Percentiles rank a stretch among this genome's conserved stretches.
Conservation (phyloP, 2,329 filamentous ascomycete species). For the Colletotrichum sp. region DNA sequence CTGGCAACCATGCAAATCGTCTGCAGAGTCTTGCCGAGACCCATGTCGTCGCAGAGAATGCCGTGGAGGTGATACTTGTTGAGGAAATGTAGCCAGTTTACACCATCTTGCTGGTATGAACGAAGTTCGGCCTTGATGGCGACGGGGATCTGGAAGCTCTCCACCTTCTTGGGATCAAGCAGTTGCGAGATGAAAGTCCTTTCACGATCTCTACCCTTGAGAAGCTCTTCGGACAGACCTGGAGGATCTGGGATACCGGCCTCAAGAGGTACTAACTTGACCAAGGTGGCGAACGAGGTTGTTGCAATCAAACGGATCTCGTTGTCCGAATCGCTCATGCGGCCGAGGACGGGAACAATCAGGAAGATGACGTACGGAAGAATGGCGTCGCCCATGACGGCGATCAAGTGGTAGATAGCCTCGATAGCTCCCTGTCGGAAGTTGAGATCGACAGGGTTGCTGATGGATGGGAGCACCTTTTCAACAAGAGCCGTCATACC, state of each 20-base stretch:
- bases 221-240: constrained; percentile 84
- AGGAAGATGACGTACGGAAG: constrained; percentile 98
- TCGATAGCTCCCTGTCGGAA: constrained; percentile 94
- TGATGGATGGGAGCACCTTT: constrained; percentile 89
- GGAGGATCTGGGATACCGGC: constrained; percentile 97
- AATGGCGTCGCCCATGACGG: constrained; percentile 96
- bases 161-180: constrained; percentile 95
- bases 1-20: constrained; percentile 98
- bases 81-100: constrained; percentile 98
- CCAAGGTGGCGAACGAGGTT: constrained; percentile 94
- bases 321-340: constrained; percentile 98
- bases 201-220: constrained; percentile 91
- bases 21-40: constrained; percentile 95
- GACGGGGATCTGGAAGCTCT: constrained; percentile 90
- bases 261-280: constrained; percentile 95
- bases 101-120: constrained; percentile 97
- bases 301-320: constrained; percentile 94
- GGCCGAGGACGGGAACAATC: constrained; percentile 92
- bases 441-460: constrained; percentile 85
- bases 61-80: constrained; percentile 98
- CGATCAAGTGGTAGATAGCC: constrained; percentile 94
- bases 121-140: constrained; percentile 96
- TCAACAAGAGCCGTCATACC: constrained; percentile 97
- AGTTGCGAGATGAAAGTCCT: constrained; percentile 97
- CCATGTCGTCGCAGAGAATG: constrained; percentile 99